Evolutionary conservation across 1,284 basidiomycete genomes (phyloP), one percentile per base, ranked within the genome.

Genomic region (Pseudozyma sp.): DNA sequence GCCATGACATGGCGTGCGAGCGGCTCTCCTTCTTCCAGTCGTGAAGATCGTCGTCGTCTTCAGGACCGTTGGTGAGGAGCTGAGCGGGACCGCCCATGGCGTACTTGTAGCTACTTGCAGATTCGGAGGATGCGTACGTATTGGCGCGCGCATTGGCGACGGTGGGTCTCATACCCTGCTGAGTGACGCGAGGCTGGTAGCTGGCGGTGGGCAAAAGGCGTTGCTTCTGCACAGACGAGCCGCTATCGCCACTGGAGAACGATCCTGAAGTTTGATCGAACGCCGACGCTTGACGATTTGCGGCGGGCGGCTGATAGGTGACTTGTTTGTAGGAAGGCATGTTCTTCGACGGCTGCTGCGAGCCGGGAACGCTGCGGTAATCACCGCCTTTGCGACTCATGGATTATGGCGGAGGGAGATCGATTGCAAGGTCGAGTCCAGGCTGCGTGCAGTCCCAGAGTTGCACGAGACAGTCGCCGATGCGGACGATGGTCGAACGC

Each of bases 21-120:
- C 44, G 66, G 7, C 33, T 30, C 46, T 74, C 71, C 19, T 65
- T 62, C 31, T 49, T 61, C 45, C 68, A 68, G 52, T 80, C 78
- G 59, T 80, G 77, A 46, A 80, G 47, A 45, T 81, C 78, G 48
- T 81, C 79, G 39, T 81, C 79, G 7, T 68, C 69, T 31, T 75
- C 71, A 14, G 62, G 63, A 16, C 60, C 70, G 11, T 56, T 54
- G 49, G 50, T 63, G 7, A 72, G 52, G 33, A 50, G 51, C 50
- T 58, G 55, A 17, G 24, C 31, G 7, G 64, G 48, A 29, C 43
- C 63, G 7, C 51, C 46, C 30, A 56, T 72, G 13, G 64, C 64
- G 29, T 59, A 46, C 56, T 68, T 72, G 64, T 46, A 64, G 31
- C 47, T 53, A 4, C 53, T 24, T 29, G 63, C 29, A 0, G 69